Conservation (phyloP, 2,329 filamentous ascomycete genomes). For the Stromatinia cepivora region DNA sequence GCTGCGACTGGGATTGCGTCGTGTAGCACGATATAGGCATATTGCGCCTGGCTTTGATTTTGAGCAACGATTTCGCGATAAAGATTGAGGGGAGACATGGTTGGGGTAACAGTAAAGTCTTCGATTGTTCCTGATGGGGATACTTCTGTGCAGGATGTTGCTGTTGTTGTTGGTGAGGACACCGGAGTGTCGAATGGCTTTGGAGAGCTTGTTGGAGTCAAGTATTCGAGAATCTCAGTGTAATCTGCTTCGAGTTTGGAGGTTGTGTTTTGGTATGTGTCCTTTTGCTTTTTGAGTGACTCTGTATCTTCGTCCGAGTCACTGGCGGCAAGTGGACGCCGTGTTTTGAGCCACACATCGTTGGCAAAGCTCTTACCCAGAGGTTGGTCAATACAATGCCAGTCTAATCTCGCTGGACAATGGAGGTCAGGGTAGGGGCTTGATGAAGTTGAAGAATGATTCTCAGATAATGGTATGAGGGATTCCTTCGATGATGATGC, state of each 20-base stretch:
- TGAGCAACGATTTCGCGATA: background rate
- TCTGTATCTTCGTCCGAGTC: conserved; percentile 6
- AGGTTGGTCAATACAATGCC: background rate
- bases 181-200: background rate
- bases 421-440: background rate
- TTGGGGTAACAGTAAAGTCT: background rate
- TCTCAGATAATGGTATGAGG: background rate
- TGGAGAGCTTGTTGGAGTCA: background rate
- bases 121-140: background rate
- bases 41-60: background rate
- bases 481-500: background rate
- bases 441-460: background rate
- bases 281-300: background rate
- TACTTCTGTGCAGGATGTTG: background rate
- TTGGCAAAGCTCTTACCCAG: background rate
- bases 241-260: background rate
- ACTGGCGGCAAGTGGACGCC: background rate
- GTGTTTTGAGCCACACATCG: background rate
- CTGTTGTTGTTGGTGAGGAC: background rate
- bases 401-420: conserved; percentile 12
- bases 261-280: background rate
- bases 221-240: background rate
- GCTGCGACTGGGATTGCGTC: background rate
- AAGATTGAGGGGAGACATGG: background rate
- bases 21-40: background rate